phyloP scores from a whole-genome alignment of 2,329 filamentous ascomycete species.

The Cladosporium sp. region DNA sequence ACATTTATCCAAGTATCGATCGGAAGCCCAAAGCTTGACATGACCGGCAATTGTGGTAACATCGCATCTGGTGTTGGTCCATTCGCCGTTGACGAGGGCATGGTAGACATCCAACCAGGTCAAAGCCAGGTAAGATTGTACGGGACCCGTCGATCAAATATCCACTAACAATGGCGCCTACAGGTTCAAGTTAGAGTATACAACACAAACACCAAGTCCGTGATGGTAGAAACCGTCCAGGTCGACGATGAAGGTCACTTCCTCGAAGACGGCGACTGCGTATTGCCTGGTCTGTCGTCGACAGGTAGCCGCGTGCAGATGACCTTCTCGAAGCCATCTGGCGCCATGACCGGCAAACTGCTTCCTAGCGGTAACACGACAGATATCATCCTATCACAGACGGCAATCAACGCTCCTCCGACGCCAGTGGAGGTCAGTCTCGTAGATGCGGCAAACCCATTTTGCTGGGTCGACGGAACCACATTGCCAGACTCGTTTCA shows the following conservation, averaged over 20 bases:
- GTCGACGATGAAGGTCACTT: constrained; percentile 23
- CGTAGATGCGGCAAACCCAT: constrained; percentile 23
- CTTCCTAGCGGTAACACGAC: constrained; percentile 17
- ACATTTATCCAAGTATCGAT: constrained; percentile 22
- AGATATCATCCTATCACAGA: constrained; percentile 18
- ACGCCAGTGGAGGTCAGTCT: constrained; percentile 18
- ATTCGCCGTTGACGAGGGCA: constrained; percentile 23
- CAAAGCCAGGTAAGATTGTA: not conserved
- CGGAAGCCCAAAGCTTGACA: constrained; percentile 19
- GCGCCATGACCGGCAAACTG: constrained; percentile 21
- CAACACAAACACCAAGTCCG: constrained; percentile 23
- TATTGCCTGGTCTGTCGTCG: constrained; percentile 15
- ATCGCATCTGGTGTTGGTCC: constrained; percentile 23
- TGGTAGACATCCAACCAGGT: constrained; percentile 19
- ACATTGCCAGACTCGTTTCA: constrained; percentile 14
- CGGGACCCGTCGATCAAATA: not conserved
- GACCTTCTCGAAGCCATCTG: constrained; percentile 18
- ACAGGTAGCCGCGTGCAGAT: constrained; percentile 19
- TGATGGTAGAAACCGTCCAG: constrained; percentile 22
- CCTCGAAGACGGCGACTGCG: constrained; percentile 21
- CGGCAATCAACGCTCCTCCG: constrained; percentile 14
- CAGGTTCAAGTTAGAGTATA: constrained; percentile 21
- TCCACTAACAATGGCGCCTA: not conserved
- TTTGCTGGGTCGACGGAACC: constrained; percentile 16
- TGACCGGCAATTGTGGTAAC: constrained; percentile 24